A percentile compares a stretch with the other conserved stretches of the same genome.
Evolutionary conservation across 371 early-diverging fungal genomes (phyloP).

Genomic region (Neoconidiobolus thromboides): DNA sequence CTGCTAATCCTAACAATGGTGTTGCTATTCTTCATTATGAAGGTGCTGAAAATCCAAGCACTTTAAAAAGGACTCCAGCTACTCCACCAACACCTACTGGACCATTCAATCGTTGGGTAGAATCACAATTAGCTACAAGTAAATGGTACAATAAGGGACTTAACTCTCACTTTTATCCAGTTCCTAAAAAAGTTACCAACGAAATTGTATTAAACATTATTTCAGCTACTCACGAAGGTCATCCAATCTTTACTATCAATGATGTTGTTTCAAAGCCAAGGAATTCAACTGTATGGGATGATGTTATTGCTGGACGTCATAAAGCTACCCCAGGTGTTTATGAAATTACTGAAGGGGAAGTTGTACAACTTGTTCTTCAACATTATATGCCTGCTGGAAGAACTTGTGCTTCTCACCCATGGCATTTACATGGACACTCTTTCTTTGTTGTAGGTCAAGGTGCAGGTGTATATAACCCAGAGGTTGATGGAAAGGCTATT

Average conservation of each 20-base stretch:
- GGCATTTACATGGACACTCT: slow-evolving; percentile 3
- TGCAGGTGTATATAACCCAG: not conserved
- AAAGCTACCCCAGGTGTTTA: not conserved
- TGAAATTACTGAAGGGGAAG: not conserved
- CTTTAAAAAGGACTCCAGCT: not conserved
- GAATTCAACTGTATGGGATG: not conserved
- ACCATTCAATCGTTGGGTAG: not conserved
- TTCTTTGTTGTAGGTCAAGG: slow-evolving; percentile 1
- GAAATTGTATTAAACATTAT: not conserved
- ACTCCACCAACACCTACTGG: not conserved
- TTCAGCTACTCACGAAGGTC: not conserved
- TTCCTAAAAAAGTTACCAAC: not conserved
- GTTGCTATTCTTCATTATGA: slow-evolving; percentile 15
- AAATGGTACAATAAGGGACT: not conserved
- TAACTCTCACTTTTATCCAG: not conserved
- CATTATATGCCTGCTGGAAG: not conserved
- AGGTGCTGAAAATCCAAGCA: slow-evolving; percentile 8
- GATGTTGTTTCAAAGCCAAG: not conserved
- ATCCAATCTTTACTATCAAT: not conserved
- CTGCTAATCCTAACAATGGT: slow-evolving; percentile 10
- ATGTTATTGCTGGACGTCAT: not conserved
- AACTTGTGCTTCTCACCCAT: not conserved
- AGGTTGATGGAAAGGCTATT: not conserved
- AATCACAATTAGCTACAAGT: not conserved
- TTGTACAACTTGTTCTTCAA: not conserved